Percentiles rank a stretch among this genome's conserved stretches.
phyloP scores from a whole-genome alignment of 2,329 filamentous ascomycete genomes.

The Epichloe sp. region DNA sequence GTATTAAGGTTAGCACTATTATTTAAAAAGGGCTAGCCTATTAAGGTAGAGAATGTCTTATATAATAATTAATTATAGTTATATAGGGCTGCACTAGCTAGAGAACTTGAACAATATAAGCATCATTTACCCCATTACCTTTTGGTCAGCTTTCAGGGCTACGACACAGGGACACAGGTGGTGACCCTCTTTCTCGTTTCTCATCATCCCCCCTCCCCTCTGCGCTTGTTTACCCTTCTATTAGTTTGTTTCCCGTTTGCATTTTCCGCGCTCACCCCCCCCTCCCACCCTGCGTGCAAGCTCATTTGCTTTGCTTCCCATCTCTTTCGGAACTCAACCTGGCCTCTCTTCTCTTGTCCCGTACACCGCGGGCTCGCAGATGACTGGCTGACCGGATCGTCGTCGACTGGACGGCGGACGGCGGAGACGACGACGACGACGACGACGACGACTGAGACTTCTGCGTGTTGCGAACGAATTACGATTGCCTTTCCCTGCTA shows the following conservation, averaged over 20 bases:
- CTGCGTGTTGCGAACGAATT: background rate
- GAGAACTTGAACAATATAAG: no score
- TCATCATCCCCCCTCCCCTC: no score
- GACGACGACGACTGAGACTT: background rate
- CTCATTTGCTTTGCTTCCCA: background rate
- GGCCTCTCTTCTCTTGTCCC: background rate
- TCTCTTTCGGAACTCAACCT: background rate
- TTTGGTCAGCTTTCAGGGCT: no score
- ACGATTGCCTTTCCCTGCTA: background rate
- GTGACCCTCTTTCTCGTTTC: background rate
- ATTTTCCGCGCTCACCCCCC: background rate
- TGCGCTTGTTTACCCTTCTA: background rate
- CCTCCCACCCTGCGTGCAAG: background rate
- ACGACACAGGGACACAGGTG: no score
- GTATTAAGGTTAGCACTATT: no score
- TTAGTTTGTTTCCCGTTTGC: background rate
- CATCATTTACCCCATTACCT: no score
- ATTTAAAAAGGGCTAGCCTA: no score
- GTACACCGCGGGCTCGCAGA: constrained; percentile 2
- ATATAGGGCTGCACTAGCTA: no score
- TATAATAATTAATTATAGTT: no score
- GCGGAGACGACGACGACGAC: background rate
- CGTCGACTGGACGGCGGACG: constrained; percentile 5
- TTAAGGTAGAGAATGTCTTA: no score
- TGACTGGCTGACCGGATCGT: constrained; percentile 5